Evolutionary conservation across 495 filamentous ascomycete species (phyloP).

Genomic region (Aspergillus biplanus): DNA sequence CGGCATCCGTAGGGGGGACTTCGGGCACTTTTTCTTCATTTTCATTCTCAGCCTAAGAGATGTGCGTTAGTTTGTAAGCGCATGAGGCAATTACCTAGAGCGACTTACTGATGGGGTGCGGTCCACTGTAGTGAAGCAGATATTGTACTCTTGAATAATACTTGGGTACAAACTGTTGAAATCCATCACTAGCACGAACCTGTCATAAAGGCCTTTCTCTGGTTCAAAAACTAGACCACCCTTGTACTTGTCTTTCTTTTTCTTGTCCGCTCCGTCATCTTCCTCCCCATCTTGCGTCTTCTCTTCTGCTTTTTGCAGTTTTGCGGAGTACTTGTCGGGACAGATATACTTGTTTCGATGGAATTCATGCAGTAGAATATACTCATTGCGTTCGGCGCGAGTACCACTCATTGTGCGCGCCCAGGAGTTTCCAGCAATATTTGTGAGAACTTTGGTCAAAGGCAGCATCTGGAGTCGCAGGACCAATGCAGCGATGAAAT

Average conservation of each 20-base stretch:
- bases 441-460: conserved; percentile 92
- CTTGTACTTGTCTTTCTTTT: conserved; percentile 99
- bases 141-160: conserved; percentile 99
- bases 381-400: conserved; percentile 96
- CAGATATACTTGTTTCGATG: conserved; percentile 95
- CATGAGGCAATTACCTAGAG: background rate
- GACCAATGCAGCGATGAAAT: conserved; percentile 89
- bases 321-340: conserved; percentile 84
- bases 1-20: conserved; percentile 68
- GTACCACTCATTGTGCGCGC: conserved; percentile 94
- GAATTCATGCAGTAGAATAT: conserved; percentile 97
- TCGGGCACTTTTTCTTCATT: conserved; percentile 73
- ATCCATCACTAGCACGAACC: conserved; percentile 97
- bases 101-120: conserved; percentile 61
- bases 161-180: conserved; percentile 99
- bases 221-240: conserved; percentile 98
- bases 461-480: conserved; percentile 88
- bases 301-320: conserved; percentile 67
- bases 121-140: conserved; percentile 98
- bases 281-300: conserved; percentile 68
- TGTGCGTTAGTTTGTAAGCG: conserved; percentile 15
- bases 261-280: conserved; percentile 79
- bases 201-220: conserved; percentile 95
- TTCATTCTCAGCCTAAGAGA: conserved; percentile 70
- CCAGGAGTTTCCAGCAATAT: conserved; percentile 98